Conservation (phyloP, 2,329 filamentous ascomycete species). For the Monilinia polystroma region DNA sequence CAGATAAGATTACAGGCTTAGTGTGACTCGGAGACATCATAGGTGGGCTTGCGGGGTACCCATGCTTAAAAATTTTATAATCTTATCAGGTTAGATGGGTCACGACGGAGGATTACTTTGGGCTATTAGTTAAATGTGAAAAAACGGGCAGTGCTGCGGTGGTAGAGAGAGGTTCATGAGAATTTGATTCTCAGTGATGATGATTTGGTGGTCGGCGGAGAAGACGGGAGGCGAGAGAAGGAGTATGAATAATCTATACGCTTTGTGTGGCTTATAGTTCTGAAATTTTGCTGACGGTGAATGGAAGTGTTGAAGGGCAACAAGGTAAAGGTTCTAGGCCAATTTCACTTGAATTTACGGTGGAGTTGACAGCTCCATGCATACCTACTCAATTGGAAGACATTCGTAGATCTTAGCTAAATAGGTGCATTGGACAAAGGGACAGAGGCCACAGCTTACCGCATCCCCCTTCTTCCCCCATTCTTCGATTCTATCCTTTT, state of each 20-base stretch:
- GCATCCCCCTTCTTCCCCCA: too few species aligned
- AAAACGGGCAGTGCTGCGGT: too few species aligned
- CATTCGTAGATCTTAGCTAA: neutral
- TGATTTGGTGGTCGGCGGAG: neutral
- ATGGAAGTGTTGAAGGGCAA: neutral
- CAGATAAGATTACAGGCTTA: neutral
- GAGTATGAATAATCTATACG: neutral
- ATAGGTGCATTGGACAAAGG: neutral
- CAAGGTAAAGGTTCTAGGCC: neutral
- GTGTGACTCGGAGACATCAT: too few species aligned
- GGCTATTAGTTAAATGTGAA: too few species aligned
- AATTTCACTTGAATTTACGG: neutral
- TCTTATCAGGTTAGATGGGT: neutral
- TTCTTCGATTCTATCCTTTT: too few species aligned
- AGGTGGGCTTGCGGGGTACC: too few species aligned
- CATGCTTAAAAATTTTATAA: neutral
- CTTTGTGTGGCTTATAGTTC: neutral
- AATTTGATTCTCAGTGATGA: neutral
- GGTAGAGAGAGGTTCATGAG: too few species aligned
- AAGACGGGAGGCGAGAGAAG: neutral
- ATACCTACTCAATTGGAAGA: neutral
- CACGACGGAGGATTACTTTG: too few species aligned
- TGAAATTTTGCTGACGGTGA: neutral
- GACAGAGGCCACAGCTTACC: neutral
- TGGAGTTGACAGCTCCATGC: neutral